Conservation (phyloP, 176 grass and related monocot genomes). For the Canna indica region DNA sequence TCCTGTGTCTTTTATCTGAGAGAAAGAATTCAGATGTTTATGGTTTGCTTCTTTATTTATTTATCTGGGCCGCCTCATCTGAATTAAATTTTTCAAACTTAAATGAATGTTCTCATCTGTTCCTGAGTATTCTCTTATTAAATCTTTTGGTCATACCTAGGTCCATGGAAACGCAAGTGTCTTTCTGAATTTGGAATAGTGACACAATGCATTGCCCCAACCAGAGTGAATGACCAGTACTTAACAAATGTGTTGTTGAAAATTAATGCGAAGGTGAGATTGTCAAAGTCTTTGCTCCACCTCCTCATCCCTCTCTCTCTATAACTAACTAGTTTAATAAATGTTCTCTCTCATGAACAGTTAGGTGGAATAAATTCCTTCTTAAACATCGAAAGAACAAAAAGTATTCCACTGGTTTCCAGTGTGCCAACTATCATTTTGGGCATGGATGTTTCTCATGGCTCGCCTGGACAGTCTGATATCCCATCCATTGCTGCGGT, state of each 20-base stretch:
- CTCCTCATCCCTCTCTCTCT: too few species aligned
- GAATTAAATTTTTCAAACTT: too few species aligned
- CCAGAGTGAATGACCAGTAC: constrained; percentile 82
- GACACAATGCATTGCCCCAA: constrained; percentile 85
- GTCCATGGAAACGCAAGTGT: constrained; percentile 88
- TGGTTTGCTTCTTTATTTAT: constrained; percentile 45
- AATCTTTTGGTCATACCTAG: constrained; percentile 18
- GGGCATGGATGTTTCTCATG: constrained; percentile 84
- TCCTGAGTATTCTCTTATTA: neutral
- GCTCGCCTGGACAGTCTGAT: constrained; percentile 76
- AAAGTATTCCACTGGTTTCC: constrained; percentile 56
- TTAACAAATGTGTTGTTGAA: constrained; percentile 77
- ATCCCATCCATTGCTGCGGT: constrained; percentile 82
- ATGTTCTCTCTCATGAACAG: constrained; percentile 23
- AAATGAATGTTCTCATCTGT: neutral
- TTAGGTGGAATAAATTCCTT: constrained; percentile 75
- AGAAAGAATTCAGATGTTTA: constrained; percentile 94
- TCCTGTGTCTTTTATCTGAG: constrained; percentile 76
- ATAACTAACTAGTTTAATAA: neutral
- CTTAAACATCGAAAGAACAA: constrained; percentile 42
- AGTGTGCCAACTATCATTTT: constrained; percentile 60
- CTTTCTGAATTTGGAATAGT: constrained; percentile 87
- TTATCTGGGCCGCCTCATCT: too few species aligned
- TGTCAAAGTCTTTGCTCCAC: neutral
- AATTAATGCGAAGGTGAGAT: constrained; percentile 76